Evolutionary conservation across 495 filamentous ascomycete genomes (phyloP).

Genomic region (Filosporella fistucella): DNA sequence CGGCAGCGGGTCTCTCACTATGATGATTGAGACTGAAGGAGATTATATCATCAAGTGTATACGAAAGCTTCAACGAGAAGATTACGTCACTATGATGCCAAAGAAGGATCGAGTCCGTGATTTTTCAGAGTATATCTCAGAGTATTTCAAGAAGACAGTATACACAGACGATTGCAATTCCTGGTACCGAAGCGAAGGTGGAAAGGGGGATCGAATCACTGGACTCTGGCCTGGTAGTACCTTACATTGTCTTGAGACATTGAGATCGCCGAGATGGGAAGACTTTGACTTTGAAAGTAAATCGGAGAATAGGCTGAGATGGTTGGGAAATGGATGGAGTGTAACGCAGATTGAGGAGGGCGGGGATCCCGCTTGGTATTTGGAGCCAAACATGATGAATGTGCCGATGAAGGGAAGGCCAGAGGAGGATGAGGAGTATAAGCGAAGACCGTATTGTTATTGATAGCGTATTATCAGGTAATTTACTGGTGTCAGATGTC

Average conservation of each 20-base stretch:
- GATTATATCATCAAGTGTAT: slow-evolving; percentile 60
- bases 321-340: slow-evolving; percentile 50
- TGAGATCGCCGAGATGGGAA: slow-evolving; percentile 63
- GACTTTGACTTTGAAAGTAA: slow-evolving; percentile 64
- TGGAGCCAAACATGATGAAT: slow-evolving; percentile 40
- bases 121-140: slow-evolving; percentile 58
- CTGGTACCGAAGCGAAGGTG: slow-evolving; percentile 60
- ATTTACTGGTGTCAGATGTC: too few species aligned
- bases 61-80: slow-evolving; percentile 58
- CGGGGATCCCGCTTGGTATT: slow-evolving; percentile 45
- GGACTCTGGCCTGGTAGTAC: slow-evolving; percentile 66
- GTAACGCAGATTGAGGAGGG: slow-evolving; percentile 32
- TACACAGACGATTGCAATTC: slow-evolving; percentile 60
- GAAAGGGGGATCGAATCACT: slow-evolving; percentile 50
- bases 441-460: slow-evolving; percentile 43
- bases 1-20: slow-evolving; percentile 47
- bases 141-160: slow-evolving; percentile 61
- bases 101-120: slow-evolving; percentile 51
- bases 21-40: slow-evolving; percentile 50
- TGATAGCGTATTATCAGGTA: too few species aligned
- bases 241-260: slow-evolving; percentile 49
- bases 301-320: slow-evolving; percentile 30
- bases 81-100: slow-evolving; percentile 55
- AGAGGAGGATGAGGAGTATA: slow-evolving; percentile 36
- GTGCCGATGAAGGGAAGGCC: slow-evolving; percentile 34